phyloP scores from a whole-genome alignment of 345 rosid genomes.

The Eucalyptus marginata region DNA sequence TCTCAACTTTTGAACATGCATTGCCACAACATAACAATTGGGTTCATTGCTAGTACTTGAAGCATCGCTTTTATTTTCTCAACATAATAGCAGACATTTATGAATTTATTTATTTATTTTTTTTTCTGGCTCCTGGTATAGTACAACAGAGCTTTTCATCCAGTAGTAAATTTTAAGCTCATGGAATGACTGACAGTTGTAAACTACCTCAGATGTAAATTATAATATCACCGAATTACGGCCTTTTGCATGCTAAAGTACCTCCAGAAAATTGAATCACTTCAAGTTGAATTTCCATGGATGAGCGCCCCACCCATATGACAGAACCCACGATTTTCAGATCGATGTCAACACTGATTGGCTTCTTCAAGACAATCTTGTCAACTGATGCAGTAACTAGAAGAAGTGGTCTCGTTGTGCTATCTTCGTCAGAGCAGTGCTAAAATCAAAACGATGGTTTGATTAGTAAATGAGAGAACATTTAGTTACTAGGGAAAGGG shows the following conservation, averaged over 20 bases:
- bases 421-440: conserved; percentile 75
- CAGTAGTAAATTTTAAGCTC: neutral
- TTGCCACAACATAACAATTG: neutral
- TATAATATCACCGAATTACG: neutral
- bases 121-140: neutral
- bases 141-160: neutral
- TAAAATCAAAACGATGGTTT: conserved; percentile 1
- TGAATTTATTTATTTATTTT: neutral
- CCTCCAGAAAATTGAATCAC: conserved; percentile 44
- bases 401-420: conserved; percentile 74
- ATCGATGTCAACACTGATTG: conserved; percentile 52
- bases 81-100: neutral
- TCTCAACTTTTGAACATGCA: neutral
- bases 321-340: conserved; percentile 69
- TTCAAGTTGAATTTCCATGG: conserved; percentile 77
- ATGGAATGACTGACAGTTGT: neutral
- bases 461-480: neutral
- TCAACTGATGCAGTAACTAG: conserved; percentile 89
- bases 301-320: conserved; percentile 81
- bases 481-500: neutral
- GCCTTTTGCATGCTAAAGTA: neutral
- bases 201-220: neutral
- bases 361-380: conserved; percentile 66
- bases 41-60: neutral
- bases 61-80: neutral